phyloP scores from a whole-genome alignment of 2,329 filamentous ascomycete species.

The Cercospora sp. region DNA sequence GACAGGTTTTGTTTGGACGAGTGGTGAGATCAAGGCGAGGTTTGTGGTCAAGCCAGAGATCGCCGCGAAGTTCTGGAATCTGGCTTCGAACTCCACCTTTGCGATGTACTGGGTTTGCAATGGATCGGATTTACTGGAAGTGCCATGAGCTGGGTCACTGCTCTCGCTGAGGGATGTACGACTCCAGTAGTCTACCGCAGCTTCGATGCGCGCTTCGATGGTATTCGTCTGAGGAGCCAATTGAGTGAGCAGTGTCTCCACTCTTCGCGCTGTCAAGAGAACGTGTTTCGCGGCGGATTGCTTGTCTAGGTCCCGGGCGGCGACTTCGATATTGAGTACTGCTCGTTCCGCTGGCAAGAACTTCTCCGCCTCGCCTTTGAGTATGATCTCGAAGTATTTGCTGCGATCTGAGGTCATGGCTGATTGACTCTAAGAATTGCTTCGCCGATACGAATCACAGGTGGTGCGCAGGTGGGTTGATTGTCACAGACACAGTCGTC shows the following conservation, averaged over 20 bases:
- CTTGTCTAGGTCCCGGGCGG: neutral
- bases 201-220: neutral
- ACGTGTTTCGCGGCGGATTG: neutral
- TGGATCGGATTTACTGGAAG: neutral
- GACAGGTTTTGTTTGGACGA: conserved; percentile 11
- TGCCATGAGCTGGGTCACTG: neutral
- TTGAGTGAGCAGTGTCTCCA: conserved; percentile 13
- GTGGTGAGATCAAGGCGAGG: neutral
- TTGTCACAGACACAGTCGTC: neutral
- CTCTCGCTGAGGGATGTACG: conserved; percentile 18
- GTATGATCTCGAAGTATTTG: conserved; percentile 8
- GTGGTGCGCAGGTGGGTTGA: neutral
- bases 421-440: neutral
- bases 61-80: conserved; percentile 12
- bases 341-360: conserved; percentile 13
- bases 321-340: conserved; percentile 6
- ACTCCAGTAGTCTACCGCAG: conserved; percentile 16
- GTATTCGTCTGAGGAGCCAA: conserved; percentile 6
- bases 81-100: conserved; percentile 11
- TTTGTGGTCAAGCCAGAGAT: neutral
- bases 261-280: neutral
- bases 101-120: neutral
- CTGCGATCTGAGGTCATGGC: neutral
- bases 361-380: conserved; percentile 6
- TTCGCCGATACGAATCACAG: neutral